A percentile compares a stretch with the other conserved stretches of the same genome.
Evolutionary conservation across 441 rosid species (phyloP).

Genomic region (Croton laevigatus): DNA sequence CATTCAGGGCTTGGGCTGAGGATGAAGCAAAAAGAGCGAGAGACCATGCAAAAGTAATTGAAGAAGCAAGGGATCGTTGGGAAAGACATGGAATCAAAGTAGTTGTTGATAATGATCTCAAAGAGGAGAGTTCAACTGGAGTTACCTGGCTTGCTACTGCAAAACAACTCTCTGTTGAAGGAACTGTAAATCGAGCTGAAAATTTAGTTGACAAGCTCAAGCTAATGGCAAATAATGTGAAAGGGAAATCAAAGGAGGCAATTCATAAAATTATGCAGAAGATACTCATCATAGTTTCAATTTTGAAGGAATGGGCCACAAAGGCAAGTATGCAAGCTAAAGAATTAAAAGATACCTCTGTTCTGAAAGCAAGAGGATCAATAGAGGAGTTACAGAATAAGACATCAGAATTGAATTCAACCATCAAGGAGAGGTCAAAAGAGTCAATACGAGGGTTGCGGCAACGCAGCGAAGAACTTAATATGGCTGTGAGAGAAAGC

Average conservation of each 20-base stretch:
- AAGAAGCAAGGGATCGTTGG: conserved; percentile 90
- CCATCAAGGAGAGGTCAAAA: conserved; percentile 45
- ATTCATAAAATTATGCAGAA: conserved; percentile 46
- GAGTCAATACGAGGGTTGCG: conserved; percentile 52
- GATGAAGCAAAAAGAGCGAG: conserved; percentile 89
- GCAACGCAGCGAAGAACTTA: conserved; percentile 44
- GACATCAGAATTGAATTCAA: conserved; percentile 36
- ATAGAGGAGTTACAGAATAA: conserved; percentile 50
- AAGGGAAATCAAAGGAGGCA: conserved; percentile 57
- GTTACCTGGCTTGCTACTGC: conserved; percentile 58
- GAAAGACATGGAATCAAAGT: conserved; percentile 82
- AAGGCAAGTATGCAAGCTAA: conserved; percentile 33
- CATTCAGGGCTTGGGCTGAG: conserved; percentile 86
- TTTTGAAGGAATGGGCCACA: conserved; percentile 42
- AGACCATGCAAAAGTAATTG: conserved; percentile 74
- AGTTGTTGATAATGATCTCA: conserved; percentile 70
- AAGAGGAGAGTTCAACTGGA: conserved; percentile 56
- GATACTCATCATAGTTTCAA: conserved; percentile 41
- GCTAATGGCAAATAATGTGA: conserved; percentile 46
- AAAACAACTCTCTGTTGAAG: conserved; percentile 51
- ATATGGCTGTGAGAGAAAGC: conserved; percentile 51
- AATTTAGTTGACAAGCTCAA: conserved; percentile 60
- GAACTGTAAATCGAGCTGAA: conserved; percentile 61
- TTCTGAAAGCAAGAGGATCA: conserved; percentile 39
- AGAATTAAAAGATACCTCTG: conserved; percentile 38